Conservation (phyloP, 2,329 filamentous ascomycete species). For the Basipetospora chlamydospora region DNA sequence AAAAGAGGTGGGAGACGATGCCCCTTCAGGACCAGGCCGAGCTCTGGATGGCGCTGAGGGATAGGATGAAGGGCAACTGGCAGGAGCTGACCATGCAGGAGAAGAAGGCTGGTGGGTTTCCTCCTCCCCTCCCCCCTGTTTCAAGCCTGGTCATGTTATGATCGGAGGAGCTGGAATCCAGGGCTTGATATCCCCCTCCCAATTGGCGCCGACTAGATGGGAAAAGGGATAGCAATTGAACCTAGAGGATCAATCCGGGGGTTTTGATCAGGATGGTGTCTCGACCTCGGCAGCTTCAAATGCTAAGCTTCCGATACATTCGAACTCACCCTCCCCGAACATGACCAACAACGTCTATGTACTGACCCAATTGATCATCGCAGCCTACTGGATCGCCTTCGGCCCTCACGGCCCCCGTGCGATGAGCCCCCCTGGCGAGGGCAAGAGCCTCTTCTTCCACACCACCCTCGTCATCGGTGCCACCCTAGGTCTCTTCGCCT, state of each 20-base stretch:
- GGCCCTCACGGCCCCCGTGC: constrained; percentile 90
- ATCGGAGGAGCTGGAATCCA: too few species aligned
- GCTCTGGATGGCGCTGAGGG: constrained; percentile 94
- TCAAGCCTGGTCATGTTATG: too few species aligned
- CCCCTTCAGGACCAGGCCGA: constrained; percentile 98
- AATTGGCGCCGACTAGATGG: background rate
- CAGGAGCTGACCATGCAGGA: constrained; percentile 86
- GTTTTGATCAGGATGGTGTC: too few species aligned
- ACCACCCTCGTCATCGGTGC: constrained; percentile 51
- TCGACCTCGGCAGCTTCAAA: too few species aligned
- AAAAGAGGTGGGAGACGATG: constrained; percentile 98
- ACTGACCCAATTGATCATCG: constrained; percentile 8
- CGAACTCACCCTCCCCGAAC: too few species aligned
- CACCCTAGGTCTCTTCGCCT: constrained; percentile 57
- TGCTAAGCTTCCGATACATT: too few species aligned
- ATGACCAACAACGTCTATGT: too few species aligned
- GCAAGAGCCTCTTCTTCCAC: constrained; percentile 62
- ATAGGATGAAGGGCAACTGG: constrained; percentile 99
- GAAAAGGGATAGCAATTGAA: too few species aligned
- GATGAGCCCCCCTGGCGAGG: constrained; percentile 68
- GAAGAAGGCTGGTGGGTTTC: constrained; percentile 92
- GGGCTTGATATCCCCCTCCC: too few species aligned
- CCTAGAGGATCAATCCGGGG: too few species aligned
- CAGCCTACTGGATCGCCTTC: constrained; percentile 98
- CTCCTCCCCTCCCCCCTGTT: constrained; percentile 1